Evolutionary conservation across 148 eudicot genomes (phyloP).

Genomic region (Vaccinium vitisidaea): DNA sequence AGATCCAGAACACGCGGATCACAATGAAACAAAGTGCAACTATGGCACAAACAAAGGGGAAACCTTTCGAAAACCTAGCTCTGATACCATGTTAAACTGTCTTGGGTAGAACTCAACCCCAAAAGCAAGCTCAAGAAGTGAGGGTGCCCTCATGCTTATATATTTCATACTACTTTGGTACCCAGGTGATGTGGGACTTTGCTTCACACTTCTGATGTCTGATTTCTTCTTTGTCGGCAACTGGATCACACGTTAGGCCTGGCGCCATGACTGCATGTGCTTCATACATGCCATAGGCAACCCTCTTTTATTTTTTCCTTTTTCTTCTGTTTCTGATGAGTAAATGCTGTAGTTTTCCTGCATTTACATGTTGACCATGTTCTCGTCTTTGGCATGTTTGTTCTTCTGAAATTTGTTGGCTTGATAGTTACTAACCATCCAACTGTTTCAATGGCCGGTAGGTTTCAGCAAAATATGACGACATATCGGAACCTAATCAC

Average conservation of each 20-base stretch:
- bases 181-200: no score
- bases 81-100: no score
- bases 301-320: not conserved
- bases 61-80: no score
- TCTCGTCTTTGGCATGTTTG: not conserved
- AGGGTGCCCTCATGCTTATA: no score
- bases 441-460: constrained; percentile 29
- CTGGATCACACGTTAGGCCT: not conserved
- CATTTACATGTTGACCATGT: not conserved
- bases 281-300: not conserved
- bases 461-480: constrained; percentile 89
- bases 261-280: not conserved
- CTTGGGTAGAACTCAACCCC: no score
- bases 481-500: constrained; percentile 81
- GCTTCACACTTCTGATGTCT: not conserved
- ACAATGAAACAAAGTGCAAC: no score
- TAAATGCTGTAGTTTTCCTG: not conserved
- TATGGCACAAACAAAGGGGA: no score
- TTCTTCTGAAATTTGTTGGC: not conserved
- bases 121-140: no score
- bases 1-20: no score
- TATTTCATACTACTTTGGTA: no score
- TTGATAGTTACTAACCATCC: not conserved
- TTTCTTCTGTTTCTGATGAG: not conserved
- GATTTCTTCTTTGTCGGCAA: constrained; percentile 10